A percentile compares a stretch with the other conserved stretches of the same genome.
These are phyloP conservation scores for Leccinum barrowsii DNA, from an alignment of 768 basidiomycete genomes.

Conservation along the genomic window DNA sequence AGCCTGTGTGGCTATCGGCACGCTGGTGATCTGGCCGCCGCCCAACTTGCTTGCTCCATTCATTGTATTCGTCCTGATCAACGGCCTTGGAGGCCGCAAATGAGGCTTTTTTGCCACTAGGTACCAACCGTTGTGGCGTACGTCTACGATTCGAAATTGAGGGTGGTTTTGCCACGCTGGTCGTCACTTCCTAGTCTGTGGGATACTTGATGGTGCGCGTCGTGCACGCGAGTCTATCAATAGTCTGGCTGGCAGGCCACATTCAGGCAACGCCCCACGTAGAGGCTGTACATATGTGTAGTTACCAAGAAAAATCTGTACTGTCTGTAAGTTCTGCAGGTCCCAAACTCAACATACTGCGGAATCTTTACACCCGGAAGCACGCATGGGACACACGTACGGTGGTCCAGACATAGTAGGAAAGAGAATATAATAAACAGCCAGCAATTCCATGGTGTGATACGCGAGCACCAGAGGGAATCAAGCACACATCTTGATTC, in stretches of 20 bases:
- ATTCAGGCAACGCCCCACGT: no score
- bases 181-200: constrained; percentile 30
- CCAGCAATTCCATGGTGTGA: no score
- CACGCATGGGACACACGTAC: no score
- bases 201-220: constrained; percentile 9
- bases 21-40: constrained; percentile 30
- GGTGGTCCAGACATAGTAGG: no score
- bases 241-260: not conserved
- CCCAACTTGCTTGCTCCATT: constrained; percentile 25
- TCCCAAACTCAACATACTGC: no score
- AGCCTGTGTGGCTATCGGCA: constrained; percentile 28
- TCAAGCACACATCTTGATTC: no score
- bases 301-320: no score
- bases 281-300: no score
- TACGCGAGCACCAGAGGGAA: no score
- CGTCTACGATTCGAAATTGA: constrained; percentile 28
- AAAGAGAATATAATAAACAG: no score
- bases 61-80: constrained; percentile 25
- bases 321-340: no score
- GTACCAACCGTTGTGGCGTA: constrained; percentile 31
- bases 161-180: constrained; percentile 31
- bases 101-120: constrained; percentile 32
- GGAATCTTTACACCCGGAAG: no score
- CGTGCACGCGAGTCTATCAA: not conserved
- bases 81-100: constrained; percentile 23